Evolutionary conservation across 345 rosid genomes (phyloP), one percentile per base, ranked within the genome.

Genomic region (Lenwebbia sp.): DNA sequence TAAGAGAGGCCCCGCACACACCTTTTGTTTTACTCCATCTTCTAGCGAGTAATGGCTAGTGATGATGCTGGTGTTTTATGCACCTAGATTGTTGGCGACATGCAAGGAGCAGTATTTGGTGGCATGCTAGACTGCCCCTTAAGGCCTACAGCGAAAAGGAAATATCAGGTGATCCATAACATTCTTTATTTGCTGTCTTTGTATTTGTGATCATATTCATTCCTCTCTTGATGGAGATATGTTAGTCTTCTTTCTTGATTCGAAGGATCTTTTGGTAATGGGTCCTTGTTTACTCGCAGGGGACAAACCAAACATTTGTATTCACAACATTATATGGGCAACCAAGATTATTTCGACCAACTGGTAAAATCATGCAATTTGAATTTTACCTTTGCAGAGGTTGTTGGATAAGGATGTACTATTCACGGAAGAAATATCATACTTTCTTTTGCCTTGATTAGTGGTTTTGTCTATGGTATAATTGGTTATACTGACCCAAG

Each of bases 271-370:
- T 40, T 84, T 75, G 50, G 52, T 87, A 53, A 55, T 53, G 58
- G 86, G 75, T 83, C 60, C 75, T 58, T 74, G 54, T 87, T 83
- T 83, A 49, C 70, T 89, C 60, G 85, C 83, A 94, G 98, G 99
- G 99, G 49, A 91, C 97, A 89, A 91, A 92, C 90, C 93, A 95
- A 88, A 90, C 96, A 83, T 97, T 95, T 92, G 93, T 97, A 86
- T 97, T 97, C 91, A 97, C 99, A 86, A 95, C 98, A 84, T 88
- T 93, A 85, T 91, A 97, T 90, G 99, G 98, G 83, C 92, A 91
- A 87, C 99, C 99, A 84, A 94, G 98, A 92, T 87, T 96, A 28
- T 97, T 97, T 92, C 93, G 98, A 87, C 94, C 99, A 62, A 97
- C 99, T 4, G 99, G 99, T 97, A 87, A 87, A 89, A 54, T 22